phyloP scores from a whole-genome alignment of 768 basidiomycete species.

The Leccinum aurantiacum region DNA sequence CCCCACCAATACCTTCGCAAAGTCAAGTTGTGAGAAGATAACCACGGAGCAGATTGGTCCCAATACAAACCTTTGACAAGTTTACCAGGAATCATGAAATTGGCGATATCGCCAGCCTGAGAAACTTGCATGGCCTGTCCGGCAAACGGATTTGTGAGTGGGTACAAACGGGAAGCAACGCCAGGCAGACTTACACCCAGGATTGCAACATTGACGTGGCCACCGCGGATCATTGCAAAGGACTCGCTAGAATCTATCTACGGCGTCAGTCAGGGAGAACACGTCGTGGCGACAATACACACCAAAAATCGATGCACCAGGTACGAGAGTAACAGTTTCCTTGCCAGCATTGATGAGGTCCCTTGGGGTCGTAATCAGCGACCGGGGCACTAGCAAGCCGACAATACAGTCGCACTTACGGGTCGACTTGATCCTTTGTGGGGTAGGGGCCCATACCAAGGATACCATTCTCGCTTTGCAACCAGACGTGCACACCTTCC shows the following conservation, averaged over 20 bases:
- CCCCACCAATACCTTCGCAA: constrained; percentile 81
- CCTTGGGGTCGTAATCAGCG: constrained; percentile 36
- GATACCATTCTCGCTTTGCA: constrained; percentile 91
- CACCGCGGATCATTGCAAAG: constrained; percentile 97
- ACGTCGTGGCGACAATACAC: constrained; percentile 23
- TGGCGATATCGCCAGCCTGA: constrained; percentile 89
- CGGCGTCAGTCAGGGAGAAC: neutral
- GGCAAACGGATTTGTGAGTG: constrained; percentile 4
- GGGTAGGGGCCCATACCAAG: constrained; percentile 92
- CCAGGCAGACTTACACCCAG: constrained; percentile 64
- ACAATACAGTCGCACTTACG: constrained; percentile 50
- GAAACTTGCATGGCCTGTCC: constrained; percentile 91
- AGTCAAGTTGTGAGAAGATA: constrained; percentile 9
- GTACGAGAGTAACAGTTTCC: constrained; percentile 89
- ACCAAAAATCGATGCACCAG: constrained; percentile 92
- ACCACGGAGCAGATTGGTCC: neutral
- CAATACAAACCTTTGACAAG: constrained; percentile 65
- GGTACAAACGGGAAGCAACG: neutral
- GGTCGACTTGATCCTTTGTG: constrained; percentile 72
- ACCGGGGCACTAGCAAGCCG: neutral
- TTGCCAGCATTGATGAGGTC: constrained; percentile 96
- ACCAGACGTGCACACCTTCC: constrained; percentile 76
- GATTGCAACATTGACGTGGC: constrained; percentile 91
- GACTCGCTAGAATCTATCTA: constrained; percentile 78
- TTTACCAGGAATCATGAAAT: constrained; percentile 98